Evolutionary conservation across 148 eudicot species (phyloP), one percentile per base, ranked within the genome.

Genomic region (Arbutus unedo): DNA sequence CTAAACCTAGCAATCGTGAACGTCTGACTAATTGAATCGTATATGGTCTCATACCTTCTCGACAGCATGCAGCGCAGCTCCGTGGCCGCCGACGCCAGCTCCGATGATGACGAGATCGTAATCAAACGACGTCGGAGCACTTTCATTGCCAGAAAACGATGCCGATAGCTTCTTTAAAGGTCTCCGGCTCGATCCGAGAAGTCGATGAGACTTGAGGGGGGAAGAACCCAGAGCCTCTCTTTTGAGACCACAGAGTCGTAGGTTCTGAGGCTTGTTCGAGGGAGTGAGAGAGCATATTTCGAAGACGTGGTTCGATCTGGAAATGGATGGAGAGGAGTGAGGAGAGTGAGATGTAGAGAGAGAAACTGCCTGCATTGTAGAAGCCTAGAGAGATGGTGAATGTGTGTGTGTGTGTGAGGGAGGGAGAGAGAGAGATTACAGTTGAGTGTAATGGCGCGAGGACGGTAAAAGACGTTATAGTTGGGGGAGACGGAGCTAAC

Each of bases 81-180:
- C 89, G 49, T 85, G 87, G 41, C 89, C 89, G 1, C 89, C 89
- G 44, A 84, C 89, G 49, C 89, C 89, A 43, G 89, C 89, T 43
- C 89, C 89, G 23, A 87, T 84, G 41, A 87, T 87, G 54, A 87
- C 86, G 23, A 87, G 81, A 82, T 84, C 89, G 55, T 87, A 87
- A 79, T 84, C 86, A 43, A 87, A 79, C 77, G 84, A 51, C 62
- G 25, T 80, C 55, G 86, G 57, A 73, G 85, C 54, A 54, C 44
- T 82, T 72, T 81, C 80, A 62, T 85, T 85, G 54, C 25, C 45
- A 8, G 81, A 48, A 62, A 72, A 47, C 45, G 87, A 81, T 59
- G 84, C 86, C n/a, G 45, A 51, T 5, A 79, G 47, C 62, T 56
- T 79, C 79, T 56, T 72, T 14, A 49, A 18, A 8, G 25, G 47